These are phyloP conservation scores for Moesziomyces parantarcticus DNA, from an alignment of 1,284 basidiomycete species.

Conservation along the genomic window DNA sequence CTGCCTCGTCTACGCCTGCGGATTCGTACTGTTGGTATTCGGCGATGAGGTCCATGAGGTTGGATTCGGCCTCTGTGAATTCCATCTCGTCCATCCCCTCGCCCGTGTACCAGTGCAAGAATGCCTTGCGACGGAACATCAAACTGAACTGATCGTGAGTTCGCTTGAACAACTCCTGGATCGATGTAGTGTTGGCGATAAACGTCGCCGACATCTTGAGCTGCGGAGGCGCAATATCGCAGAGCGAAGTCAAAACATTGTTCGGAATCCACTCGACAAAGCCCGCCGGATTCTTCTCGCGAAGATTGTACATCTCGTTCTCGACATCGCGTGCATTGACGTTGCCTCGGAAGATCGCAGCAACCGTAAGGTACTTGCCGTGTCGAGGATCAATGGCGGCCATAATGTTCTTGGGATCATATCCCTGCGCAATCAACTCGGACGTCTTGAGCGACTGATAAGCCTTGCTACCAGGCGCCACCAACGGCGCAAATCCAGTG, in stretches of 20 bases:
- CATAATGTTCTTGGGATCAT: slow-evolving; percentile 66
- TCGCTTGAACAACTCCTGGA: slow-evolving; percentile 65
- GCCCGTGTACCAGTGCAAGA: slow-evolving; percentile 69
- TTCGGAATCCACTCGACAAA: slow-evolving; percentile 69
- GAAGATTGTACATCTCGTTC: slow-evolving; percentile 65
- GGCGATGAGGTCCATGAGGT: slow-evolving; percentile 67
- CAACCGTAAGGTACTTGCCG: slow-evolving; percentile 85
- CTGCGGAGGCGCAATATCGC: slow-evolving; percentile 63
- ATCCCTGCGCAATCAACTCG: slow-evolving; percentile 62
- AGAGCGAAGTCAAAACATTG: slow-evolving; percentile 65
- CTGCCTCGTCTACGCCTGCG: slow-evolving; percentile 68
- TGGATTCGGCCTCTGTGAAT: slow-evolving; percentile 68
- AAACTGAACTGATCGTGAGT: slow-evolving; percentile 66
- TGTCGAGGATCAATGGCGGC: slow-evolving; percentile 88
- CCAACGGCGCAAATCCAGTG: slow-evolving; percentile 66
- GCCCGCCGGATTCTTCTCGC: slow-evolving; percentile 59
- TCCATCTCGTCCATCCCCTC: slow-evolving; percentile 69
- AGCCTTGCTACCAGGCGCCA: slow-evolving; percentile 68
- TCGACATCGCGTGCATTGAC: slow-evolving; percentile 69
- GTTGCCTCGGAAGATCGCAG: slow-evolving; percentile 83
- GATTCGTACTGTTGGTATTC: slow-evolving; percentile 69
- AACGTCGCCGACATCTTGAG: slow-evolving; percentile 68
- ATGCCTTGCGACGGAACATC: slow-evolving; percentile 68
- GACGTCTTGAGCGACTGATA: slow-evolving; percentile 71
- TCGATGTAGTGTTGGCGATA: slow-evolving; percentile 67